Evolutionary conservation across 83 land plant genomes (phyloP), one percentile per base, ranked within the genome.

Genomic region (Larix sibirica): DNA sequence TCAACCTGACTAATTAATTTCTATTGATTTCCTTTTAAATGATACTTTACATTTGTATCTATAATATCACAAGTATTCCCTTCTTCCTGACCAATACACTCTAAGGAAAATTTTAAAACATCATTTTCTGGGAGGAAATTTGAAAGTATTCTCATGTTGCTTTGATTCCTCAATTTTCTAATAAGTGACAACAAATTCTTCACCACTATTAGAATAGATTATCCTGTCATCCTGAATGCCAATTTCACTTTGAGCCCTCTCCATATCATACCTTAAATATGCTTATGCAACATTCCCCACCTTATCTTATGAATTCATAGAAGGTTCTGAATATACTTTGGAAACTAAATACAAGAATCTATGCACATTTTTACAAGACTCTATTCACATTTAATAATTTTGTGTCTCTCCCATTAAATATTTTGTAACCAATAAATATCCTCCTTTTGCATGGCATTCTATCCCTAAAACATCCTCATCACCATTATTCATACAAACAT

Each of bases 251-350:
- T 42, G 24, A 73, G 42, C 24, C 8, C 12, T n/a, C n/a, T n/a
- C 54, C 54, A 42, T 23, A n/a, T 42, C 13, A 73, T 56, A 42
- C 21, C 56, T 42, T 42, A n/a, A 2, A 73, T 73, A 56, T 42
- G 26, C 23, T 13, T 73, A 56, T 23, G 3, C 21, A 6, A 9
- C 9, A 42, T 42, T 8, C 26, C 56, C 77, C 16, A n/a, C 77
- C 40, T 42, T 42, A 73, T 18, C n/a, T n/a, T n/a, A n/a, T n/a
- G n/a, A n/a, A n/a, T n/a, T n/a, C n/a, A n/a, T 10, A 42, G 54
- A 44, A 4, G 38, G 56, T 73, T 73, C 77, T 73, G 77, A 42
- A 73, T 56, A 73, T 73, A 73, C 47, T 50, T 50, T 26, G n/a
- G 77, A 73, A 73, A 40, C 56, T 24, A 73, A 73, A 2, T 73